Evolutionary conservation across 1,284 basidiomycete species (phyloP), one percentile per base, ranked within the genome.

Genomic region (Leccinum pachyderme): DNA sequence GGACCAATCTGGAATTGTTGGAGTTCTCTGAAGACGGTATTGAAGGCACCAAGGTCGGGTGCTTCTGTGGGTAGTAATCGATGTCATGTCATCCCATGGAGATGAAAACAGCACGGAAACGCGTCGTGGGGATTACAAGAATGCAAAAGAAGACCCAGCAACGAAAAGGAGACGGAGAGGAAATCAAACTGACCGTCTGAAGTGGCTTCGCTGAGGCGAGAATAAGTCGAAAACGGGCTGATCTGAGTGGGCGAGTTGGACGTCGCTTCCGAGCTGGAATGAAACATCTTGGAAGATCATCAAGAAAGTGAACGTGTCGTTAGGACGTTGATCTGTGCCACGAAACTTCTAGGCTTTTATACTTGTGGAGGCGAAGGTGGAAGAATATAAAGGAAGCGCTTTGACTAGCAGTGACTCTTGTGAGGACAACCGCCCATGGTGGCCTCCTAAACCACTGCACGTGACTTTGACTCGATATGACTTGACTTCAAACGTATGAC

Each of bases 1-100:
- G 54, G 71, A 39, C 61, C 61, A 13, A 76, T 81, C 56, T 84
- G 83, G 6, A 84, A 66, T 56, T 83, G 78, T 24, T 76, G 79
- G 70, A 86, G 77, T 55, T 83, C 88, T 43, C 87, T 80, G 53
- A 91, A 81, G 41, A 91, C 85, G 49, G 81, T 77, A 13, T 77
- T 80, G 70, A 91, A 90, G 18, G 86, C 84, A 12, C 89, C 88
- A 22, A 91, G 77, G 72, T 90, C 87, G 46, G 88, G 88, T 58
- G 81, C 79, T 72, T 89, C 87, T 69, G 54, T 67, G 13, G 24
- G 47, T 41, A 52, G 54, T 33, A 32, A 51, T 50, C n/a, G 57
- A 56, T 50, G 24, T 29, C 32, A 35, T 18, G 51, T 52, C 57
- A 55, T 18, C 12, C 44, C 33, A 45, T 37, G 37, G 55, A 31